These are phyloP conservation scores for Hypoxylon sp. DNA, from an alignment of 2,329 filamentous ascomycete species.

Conservation along the genomic window DNA sequence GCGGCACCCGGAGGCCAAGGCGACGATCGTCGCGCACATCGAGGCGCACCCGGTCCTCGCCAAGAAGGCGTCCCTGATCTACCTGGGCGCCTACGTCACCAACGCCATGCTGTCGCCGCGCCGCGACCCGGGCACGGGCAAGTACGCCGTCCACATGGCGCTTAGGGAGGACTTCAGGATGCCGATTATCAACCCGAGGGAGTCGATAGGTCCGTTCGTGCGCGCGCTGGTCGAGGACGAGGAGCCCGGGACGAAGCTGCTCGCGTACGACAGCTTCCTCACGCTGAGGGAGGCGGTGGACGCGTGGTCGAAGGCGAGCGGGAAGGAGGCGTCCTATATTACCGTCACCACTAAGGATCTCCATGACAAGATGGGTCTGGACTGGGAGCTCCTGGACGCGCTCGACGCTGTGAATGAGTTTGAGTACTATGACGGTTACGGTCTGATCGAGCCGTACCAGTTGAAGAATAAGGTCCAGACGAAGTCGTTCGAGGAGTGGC, in stretches of 20 bases:
- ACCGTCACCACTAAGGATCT: conserved; percentile 51
- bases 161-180: conserved; percentile 44
- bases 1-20: conserved; percentile 51
- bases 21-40: conserved; percentile 48
- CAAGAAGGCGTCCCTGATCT: conserved; percentile 50
- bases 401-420: conserved; percentile 41
- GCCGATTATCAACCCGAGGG: conserved; percentile 55
- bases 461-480: conserved; percentile 52
- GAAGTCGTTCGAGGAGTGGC: conserved; percentile 49
- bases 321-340: conserved; percentile 51
- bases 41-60: conserved; percentile 44
- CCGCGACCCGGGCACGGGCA: conserved; percentile 44
- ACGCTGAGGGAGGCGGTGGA: conserved; percentile 51
- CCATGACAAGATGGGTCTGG: conserved; percentile 50
- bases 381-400: conserved; percentile 55
- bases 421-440: conserved; percentile 57
- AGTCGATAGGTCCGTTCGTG: conserved; percentile 59
- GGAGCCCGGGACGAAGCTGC: conserved; percentile 54
- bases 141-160: conserved; percentile 51
- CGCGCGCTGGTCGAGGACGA: conserved; percentile 57
- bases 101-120: conserved; percentile 50
- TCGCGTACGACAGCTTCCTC: conserved; percentile 58
- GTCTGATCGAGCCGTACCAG: conserved; percentile 54
- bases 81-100: conserved; percentile 50
- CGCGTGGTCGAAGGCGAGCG: conserved; percentile 53